Evolutionary conservation across 2,329 filamentous ascomycete species (phyloP).

Genomic region (Dothideomycetidae sp.): DNA sequence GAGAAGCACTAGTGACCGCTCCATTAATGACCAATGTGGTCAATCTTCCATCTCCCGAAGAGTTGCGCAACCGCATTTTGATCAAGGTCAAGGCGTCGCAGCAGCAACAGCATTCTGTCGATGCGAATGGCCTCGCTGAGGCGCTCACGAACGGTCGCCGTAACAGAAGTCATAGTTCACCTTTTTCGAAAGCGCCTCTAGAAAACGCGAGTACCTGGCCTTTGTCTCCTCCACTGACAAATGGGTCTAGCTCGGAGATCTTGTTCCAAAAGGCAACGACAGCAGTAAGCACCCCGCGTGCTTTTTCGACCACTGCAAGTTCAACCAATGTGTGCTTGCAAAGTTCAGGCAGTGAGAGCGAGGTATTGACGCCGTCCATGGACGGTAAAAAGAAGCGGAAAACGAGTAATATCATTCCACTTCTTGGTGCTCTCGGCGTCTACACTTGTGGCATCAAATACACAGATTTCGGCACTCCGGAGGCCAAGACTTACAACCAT

Average conservation of each 20-base stretch:
- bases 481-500: conserved; percentile 82
- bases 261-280: conserved; percentile 34
- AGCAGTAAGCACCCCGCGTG: conserved; percentile 37
- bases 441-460: conserved; percentile 70
- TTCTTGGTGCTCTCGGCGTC: conserved; percentile 74
- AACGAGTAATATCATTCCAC: conserved; percentile 70
- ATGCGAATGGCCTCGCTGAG: conserved; percentile 26
- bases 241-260: conserved; percentile 37
- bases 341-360: conserved; percentile 60
- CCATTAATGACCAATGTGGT: conserved; percentile 55
- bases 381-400: conserved; percentile 43
- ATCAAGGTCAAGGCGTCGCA: conserved; percentile 87
- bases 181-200: conserved; percentile 49
- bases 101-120: conserved; percentile 32
- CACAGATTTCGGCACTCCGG: conserved; percentile 59
- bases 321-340: conserved; percentile 41
- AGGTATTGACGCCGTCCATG: conserved; percentile 41
- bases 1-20: conserved; percentile 61
- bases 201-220: conserved; percentile 43
- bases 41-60: conserved; percentile 68
- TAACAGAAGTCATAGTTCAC: conserved; percentile 62
- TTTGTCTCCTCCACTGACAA: conserved; percentile 35
- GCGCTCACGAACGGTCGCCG: conserved; percentile 24
- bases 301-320: conserved; percentile 40
- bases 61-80: conserved; percentile 69